Conservation (phyloP, 1,139 yeast species). For the Geotrichum fermentans region DNA sequence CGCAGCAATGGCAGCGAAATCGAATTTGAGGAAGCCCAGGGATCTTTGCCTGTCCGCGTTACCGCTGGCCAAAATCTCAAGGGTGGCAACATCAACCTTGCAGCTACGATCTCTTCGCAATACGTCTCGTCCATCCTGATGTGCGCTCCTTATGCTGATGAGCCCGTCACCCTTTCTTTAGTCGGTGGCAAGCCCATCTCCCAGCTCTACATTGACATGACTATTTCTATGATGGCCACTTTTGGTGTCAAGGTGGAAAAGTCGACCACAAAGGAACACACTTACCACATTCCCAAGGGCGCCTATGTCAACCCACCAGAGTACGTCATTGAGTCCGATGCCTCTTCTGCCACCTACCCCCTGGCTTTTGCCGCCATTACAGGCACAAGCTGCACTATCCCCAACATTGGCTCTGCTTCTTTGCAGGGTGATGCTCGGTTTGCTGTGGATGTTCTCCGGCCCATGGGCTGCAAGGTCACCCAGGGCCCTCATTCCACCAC, state of each 20-base stretch:
- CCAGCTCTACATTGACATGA: conserved; percentile 93
- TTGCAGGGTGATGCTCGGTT: conserved; percentile 97
- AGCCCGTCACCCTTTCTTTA: conserved; percentile 79
- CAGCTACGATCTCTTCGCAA: conserved; percentile 95
- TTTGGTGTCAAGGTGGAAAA: conserved; percentile 79
- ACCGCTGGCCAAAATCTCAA: conserved; percentile 64
- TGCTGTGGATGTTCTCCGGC: conserved; percentile 84
- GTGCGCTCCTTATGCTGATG: conserved; percentile 95
- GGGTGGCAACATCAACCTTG: conserved; percentile 90
- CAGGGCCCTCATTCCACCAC: conserved; percentile 85
- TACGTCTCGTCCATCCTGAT: conserved; percentile 92
- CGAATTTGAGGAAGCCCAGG: conserved; percentile 64
- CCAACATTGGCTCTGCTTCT: conserved; percentile 87
- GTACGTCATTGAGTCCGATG: conserved; percentile 92
- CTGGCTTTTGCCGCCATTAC: conserved; percentile 97
- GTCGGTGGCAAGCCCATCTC: conserved; percentile 98
- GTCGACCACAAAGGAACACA: conserved; percentile 66
- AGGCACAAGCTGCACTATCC: conserved; percentile 87
- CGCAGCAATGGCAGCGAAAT: conserved; percentile 71
- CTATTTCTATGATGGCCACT: conserved; percentile 87
- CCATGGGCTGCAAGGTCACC: conserved; percentile 89
- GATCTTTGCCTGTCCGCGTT: conserved; percentile 82
- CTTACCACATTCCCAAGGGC: conserved; percentile 87
- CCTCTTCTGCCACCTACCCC: conserved; percentile 98
- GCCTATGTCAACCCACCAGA: conserved; percentile 72